Evolutionary conservation across 2,329 filamentous ascomycete genomes (phyloP), one percentile per base, ranked within the genome.

Genomic region (Ceratocystis eucalypticola): DNA sequence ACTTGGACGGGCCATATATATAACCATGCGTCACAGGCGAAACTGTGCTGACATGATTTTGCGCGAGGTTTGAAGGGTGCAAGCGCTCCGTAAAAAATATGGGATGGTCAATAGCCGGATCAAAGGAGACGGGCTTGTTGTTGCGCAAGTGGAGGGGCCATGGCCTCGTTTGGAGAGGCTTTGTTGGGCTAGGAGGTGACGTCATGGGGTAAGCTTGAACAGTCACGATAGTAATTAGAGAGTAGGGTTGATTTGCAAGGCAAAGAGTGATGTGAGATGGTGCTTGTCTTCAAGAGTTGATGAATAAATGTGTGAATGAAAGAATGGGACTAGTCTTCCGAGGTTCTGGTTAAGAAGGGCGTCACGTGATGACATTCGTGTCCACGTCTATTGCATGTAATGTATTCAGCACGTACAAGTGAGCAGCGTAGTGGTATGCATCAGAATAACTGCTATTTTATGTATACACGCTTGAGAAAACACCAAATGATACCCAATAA

Each of bases 41-140:
- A 48, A 45, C 20, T 45, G 61, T 37, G 25, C n/a, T 8, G 22
- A 7, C 12, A 59, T 59, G 50, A 7, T 17, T 46, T 6, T 37
- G 17, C 7, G 53, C 50, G 45, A 65, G 20, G 12, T 45, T n/a
- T 5, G 62, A 64, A 50, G 41, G 65, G 28, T 48, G 61, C 4
- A 68, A 10, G 5, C 50, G 57, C 8, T 15, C 20, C 2, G 67
- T 68, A 17, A 64, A 68, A 28, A 68, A 68, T 8, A 63, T 62
- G 5, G 67, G 67, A 62, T 68, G 67, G 25, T 59, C 22, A 30
- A 65, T 62, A 5, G 67, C 62, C 22, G 67, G 62, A 55, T 68
- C 44, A 28, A 68, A 64, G 37, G 53, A 17, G 12, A 50, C 8
- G 37, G 59, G 55, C 22, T 61, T 61, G n/a, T 28, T 57, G 53